These are phyloP conservation scores for Penicillium sp. DNA, from an alignment of 2,329 filamentous ascomycete genomes.

Conservation along the genomic window DNA sequence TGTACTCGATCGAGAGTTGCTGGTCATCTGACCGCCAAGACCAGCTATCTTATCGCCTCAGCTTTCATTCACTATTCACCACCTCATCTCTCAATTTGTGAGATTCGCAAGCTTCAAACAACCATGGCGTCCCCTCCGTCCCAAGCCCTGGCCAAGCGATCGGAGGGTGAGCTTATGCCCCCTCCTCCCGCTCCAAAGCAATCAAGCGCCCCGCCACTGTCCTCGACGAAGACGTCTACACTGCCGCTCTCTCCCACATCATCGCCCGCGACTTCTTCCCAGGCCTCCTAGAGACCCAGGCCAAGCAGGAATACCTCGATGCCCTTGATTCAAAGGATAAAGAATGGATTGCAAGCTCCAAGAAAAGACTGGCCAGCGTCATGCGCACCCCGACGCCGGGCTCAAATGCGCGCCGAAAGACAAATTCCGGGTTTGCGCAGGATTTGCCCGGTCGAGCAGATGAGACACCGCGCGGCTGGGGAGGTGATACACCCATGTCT, in stretches of 20 bases:
- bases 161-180: conserved; percentile 65
- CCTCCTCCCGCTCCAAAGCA: conserved; percentile 75
- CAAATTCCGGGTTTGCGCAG: conserved; percentile 44
- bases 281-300: conserved; percentile 76
- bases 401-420: conserved; percentile 15
- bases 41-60: conserved; percentile 15
- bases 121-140: conserved; percentile 27
- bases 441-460: conserved; percentile 28
- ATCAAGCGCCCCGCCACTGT: conserved; percentile 87
- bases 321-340: conserved; percentile 80
- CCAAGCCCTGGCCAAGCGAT: conserved; percentile 35
- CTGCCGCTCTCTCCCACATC: conserved; percentile 82
- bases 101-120: neutral
- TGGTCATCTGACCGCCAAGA: conserved; percentile 10
- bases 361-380: conserved; percentile 64
- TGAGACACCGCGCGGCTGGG: conserved; percentile 48
- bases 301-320: conserved; percentile 86
- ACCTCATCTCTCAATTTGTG: neutral
- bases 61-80: conserved; percentile 4
- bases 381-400: conserved; percentile 78
- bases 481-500: conserved; percentile 68
- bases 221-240: conserved; percentile 91
- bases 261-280: conserved; percentile 97
- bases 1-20: neutral
- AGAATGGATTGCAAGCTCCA: conserved; percentile 79